Base-by-base conservation (phyloP, 768 basidiomycete species). In the Butyriboletus loyo region DNA sequence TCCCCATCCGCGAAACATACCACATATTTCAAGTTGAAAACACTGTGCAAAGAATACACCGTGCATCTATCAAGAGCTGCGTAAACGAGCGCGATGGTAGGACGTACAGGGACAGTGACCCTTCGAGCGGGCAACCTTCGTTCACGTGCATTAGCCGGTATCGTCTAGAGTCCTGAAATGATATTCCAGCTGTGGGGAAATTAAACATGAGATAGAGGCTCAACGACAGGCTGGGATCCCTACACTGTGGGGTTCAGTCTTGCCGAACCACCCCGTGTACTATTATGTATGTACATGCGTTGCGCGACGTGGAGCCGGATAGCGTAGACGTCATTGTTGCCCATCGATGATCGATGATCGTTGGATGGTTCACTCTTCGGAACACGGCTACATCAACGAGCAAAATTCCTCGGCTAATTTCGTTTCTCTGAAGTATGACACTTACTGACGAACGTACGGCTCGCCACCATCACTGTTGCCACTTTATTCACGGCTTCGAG, bases 101-200 rank as follows among this genome's bases (percentile, higher is more conserved):
- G 38, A 46, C 48, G 56, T 57, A 43, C 48, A 35, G 27, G 27
- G 14, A 13, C 21, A 41, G 32, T 34, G 14, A 57, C 56, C 56
- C 56, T 28, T 31, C 40, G 15, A n/a, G n/a, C n/a, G n/a, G n/a
- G n/a, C 7, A 51, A n/a, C 32, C 34, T 5, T 50, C 35, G 13
- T 24, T 34, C 41, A 32, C 27, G 30, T 22, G 25, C 36, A 36
- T 36, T 36, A 36, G 46, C 36, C 36, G 36, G 21, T 31, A 35
- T 14, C 21, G 37, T 52, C 24, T n/a, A 35, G 53, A 44, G 36
- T 44, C 34, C n/a, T 9, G 9, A 5, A 37, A 19, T 19, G 35
- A 28, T 14, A 30, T 21, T 31, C 48, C 41, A 28, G 55, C 24
- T 43, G 49, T 38, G 56, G 56, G 49, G 56, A 21, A 28, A 37